Evolutionary conservation across 2,329 filamentous ascomycete species (phyloP).

Genomic region (Hypoxylon sp.): DNA sequence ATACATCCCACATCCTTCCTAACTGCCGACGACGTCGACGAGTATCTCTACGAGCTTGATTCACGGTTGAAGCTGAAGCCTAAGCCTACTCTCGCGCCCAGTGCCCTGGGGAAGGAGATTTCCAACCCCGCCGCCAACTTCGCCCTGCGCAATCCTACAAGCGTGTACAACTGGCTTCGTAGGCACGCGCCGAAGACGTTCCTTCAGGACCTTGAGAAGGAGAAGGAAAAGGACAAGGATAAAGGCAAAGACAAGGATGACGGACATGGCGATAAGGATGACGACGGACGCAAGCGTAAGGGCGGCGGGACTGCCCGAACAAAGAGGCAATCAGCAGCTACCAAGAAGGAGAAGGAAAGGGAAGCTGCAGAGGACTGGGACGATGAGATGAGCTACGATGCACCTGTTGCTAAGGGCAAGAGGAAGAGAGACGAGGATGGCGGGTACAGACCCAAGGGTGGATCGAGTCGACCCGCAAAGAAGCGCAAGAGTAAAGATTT

Average conservation of each 20-base stretch:
- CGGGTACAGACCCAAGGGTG: slow-evolving; percentile 70
- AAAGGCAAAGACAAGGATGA: slow-evolving; percentile 58
- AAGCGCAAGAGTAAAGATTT: slow-evolving; percentile 68
- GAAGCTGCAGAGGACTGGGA: slow-evolving; percentile 56
- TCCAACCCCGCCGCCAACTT: slow-evolving; percentile 57
- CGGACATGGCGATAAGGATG: slow-evolving; percentile 52
- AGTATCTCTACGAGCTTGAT: slow-evolving; percentile 78
- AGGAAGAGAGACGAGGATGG: slow-evolving; percentile 69
- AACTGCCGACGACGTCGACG: slow-evolving; percentile 77
- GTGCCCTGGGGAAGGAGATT: slow-evolving; percentile 54
- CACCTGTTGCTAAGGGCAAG: slow-evolving; percentile 62
- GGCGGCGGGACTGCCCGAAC: slow-evolving; percentile 47
- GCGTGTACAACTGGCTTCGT: slow-evolving; percentile 95
- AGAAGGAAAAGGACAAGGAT: slow-evolving; percentile 56
- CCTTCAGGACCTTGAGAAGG: slow-evolving; percentile 77
- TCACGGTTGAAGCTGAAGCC: slow-evolving; percentile 58
- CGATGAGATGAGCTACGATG: slow-evolving; percentile 52
- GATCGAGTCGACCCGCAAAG: slow-evolving; percentile 65
- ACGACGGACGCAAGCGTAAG: slow-evolving; percentile 55
- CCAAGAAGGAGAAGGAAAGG: slow-evolving; percentile 56
- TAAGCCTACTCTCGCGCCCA: slow-evolving; percentile 65
- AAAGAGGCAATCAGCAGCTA: slow-evolving; percentile 56
- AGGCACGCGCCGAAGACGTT: slow-evolving; percentile 87
- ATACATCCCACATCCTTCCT: slow-evolving; percentile 74
- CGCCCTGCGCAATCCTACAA: slow-evolving; percentile 82